Evolutionary conservation across 768 basidiomycete genomes (phyloP).

Genomic region (Leucosporidium scottii): DNA sequence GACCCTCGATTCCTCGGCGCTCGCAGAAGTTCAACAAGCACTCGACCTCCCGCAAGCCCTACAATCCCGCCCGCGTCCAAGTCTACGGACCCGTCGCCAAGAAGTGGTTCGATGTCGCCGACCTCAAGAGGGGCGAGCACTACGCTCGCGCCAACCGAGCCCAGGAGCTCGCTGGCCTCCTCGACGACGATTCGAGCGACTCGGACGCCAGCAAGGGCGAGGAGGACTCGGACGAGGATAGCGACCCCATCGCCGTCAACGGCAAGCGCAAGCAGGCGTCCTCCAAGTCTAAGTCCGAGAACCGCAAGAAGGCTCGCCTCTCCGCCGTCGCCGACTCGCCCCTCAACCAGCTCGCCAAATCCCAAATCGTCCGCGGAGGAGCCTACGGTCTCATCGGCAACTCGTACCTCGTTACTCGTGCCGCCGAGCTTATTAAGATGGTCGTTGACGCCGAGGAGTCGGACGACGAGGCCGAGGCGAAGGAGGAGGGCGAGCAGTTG

Average conservation of each 20-base stretch:
- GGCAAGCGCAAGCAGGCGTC: not conserved
- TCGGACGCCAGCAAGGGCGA: not conserved
- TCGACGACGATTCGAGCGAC: not conserved
- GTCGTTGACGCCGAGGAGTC: not conserved
- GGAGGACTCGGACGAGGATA: not conserved
- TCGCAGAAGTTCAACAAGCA: slow-evolving; percentile 4
- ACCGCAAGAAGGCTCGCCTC: not conserved
- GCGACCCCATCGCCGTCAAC: not conserved
- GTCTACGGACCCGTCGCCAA: not conserved
- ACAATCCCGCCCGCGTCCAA: slow-evolving; percentile 10
- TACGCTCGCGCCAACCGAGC: not conserved
- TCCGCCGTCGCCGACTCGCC: not conserved
- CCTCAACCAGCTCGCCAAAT: not conserved
- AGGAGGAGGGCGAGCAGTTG: not conserved
- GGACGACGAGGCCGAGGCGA: not conserved
- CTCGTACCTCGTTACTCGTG: slow-evolving; percentile 15
- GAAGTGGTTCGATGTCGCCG: slow-evolving; percentile 7
- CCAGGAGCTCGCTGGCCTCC: not conserved
- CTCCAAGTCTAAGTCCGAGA: no score
- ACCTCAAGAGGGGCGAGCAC: not conserved
- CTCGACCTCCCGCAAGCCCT: not conserved
- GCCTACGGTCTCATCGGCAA: slow-evolving; percentile 23
- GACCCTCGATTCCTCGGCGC: not conserved
- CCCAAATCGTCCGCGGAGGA: slow-evolving; percentile 13
- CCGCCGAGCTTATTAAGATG: not conserved